Evolutionary conservation across 768 basidiomycete species (phyloP), one percentile per base, ranked within the genome.

Genomic region (Pseudohyphozyma bogoriensis): DNA sequence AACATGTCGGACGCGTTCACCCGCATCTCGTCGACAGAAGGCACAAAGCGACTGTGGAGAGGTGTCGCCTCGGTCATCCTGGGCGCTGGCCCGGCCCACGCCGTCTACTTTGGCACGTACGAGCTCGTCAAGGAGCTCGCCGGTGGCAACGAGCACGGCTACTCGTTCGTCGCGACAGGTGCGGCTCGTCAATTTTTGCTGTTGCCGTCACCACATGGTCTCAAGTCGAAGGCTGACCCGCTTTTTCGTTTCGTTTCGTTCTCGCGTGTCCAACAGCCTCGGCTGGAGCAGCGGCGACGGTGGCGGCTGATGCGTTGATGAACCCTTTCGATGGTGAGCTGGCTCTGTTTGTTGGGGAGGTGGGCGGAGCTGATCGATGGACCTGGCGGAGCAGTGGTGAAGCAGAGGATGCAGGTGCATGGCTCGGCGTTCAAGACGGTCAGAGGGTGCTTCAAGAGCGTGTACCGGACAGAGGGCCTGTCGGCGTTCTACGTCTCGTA

Each of bases 381-480:
- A n/a, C n/a, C n/a, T n/a, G n/a, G n/a, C n/a, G n/a, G n/a, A 15
- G 53, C 73, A 96, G 93, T 99, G 69, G 89, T 99, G 78, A 99
- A 99, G 76, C 95, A 99, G 78, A 84, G 95, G 54, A 96, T 99
- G 95, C 95, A 99, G 75, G 79, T 97, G 58, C 91, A 92, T 76
- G 83, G 87, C 71, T 97, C 95, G 5, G 79, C 86, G 73, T 91
- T 89, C 75, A 85, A 85, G 47, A 89, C 87, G 39, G 88, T 92
- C 45, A 76, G 85, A 66, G 81, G 82, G n/a, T 91, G 90, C 68
- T 89, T 91, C 58, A 80, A 80, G 28, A 83, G 84, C 16, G 86
- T 99, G 54, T 90, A 89, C 75, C 80, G 76, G 46, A 83, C 77
- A 37, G 95, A 99, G 75, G 95, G 95, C 40, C 73, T 95, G 49